Conservation (phyloP, 768 basidiomycete species). For the Panaeolus cyanescens region DNA sequence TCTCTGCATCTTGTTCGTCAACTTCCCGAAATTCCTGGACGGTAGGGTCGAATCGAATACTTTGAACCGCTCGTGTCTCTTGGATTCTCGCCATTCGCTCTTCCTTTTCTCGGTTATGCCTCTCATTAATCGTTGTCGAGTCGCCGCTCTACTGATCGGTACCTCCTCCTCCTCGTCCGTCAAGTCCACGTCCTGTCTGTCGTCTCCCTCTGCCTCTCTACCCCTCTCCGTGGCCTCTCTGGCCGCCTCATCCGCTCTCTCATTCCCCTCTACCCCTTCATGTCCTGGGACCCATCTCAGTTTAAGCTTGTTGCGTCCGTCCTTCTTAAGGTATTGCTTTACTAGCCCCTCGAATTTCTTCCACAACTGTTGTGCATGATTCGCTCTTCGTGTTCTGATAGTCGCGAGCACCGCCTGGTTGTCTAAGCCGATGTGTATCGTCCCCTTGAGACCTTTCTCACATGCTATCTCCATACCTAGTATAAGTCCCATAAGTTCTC, state of each 20-base stretch:
- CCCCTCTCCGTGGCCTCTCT: neutral
- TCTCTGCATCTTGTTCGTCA: conserved; percentile 6
- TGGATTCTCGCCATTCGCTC: conserved; percentile 8
- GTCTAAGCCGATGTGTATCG: neutral
- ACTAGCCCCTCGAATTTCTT: neutral
- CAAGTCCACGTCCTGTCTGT: too few species aligned
- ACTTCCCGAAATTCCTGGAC: conserved; percentile 15
- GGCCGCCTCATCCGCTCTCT: neutral
- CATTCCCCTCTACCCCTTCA: neutral
- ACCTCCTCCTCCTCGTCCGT: too few species aligned
- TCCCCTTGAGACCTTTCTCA: neutral
- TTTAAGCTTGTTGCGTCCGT: neutral
- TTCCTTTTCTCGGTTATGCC: conserved; percentile 13
- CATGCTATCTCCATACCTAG: neutral
- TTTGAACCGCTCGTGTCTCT: conserved; percentile 6
- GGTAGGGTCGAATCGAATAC: conserved; percentile 13
- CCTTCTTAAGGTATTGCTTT: neutral
- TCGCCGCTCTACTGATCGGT: conserved; percentile 9
- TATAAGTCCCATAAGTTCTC: neutral
- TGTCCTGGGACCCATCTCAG: neutral
- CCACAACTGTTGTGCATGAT: neutral
- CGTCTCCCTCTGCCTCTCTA: neutral
- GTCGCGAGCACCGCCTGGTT: neutral
- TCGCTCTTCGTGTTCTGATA: neutral
- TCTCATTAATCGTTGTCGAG: conserved; percentile 11